Base-by-base conservation (phyloP, 257 asterid species). In the Euphrasia confusa region DNA sequence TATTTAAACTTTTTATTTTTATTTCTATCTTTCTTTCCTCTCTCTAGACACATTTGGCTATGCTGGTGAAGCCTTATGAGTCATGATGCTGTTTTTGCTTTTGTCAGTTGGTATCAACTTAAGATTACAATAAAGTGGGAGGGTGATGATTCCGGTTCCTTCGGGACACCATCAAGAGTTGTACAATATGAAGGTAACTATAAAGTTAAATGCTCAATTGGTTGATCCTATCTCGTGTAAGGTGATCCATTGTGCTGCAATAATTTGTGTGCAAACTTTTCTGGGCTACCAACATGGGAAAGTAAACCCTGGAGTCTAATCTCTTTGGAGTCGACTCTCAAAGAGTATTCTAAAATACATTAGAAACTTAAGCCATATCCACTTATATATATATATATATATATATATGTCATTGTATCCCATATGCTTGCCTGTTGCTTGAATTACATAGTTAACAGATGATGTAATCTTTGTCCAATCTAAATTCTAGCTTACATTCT, bases 41-140 rank as follows among this genome's bases (percentile, higher is more conserved):
- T 52, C 30, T 52, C 5, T 35, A 7, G 2, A 8, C 62, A 3
- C 4, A n/a, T 13, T 27, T 60, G 63, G 47, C 13, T 56, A 18
- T 35, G 42, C 54, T 66, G 61, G 44, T 52, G 64, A 21, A 58
- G 54, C 32, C 45, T 62, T 59, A 55, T 53, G 24, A 21, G 24
- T 21, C 24, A 21, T 21, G 15, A 42, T 30, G 58, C 58, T 67
- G 42, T 32, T 65, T 65, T 33, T 55, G 45, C 45, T 28, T 49
- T 49, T 32, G 62, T 44, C 64, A 91, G 98, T 73, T 91, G 98
- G 96, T 88, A 91, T 72, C 96, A 91, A 70, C 83, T 91, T 67
- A 86, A 86, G 80, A 71, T 91, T 61, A 86, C 90, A 2, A 75
- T 91, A 82, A 88, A 94, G 75, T 91, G 98, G 98, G 98, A 91